Evolutionary conservation across 2,329 filamentous ascomycete species (phyloP).

Genomic region (Colletotrichum endophyticum): DNA sequence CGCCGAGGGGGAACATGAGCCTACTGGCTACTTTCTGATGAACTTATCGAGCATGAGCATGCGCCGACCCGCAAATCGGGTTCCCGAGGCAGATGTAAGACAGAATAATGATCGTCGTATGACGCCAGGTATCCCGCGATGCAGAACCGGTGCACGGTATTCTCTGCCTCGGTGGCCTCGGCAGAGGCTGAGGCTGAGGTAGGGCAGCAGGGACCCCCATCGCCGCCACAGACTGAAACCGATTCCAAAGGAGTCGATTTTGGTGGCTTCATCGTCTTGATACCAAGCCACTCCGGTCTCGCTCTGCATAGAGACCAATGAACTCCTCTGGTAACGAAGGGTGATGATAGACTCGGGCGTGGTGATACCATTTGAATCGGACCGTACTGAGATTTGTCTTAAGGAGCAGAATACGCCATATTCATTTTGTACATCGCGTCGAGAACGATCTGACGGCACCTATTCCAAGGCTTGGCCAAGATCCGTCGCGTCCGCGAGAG

Average conservation of each 20-base stretch:
- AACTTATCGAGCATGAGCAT: slow-evolving; percentile 6
- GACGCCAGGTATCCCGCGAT: slow-evolving; percentile 9
- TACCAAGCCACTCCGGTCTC: slow-evolving; percentile 13
- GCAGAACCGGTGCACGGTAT: background rate
- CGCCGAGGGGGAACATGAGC: slow-evolving; percentile 1
- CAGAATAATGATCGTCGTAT: slow-evolving; percentile 7
- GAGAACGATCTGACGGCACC: background rate
- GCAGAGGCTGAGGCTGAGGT: background rate
- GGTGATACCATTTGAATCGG: background rate
- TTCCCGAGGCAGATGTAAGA: slow-evolving; percentile 2
- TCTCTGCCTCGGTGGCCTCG: background rate
- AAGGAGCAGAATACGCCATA: background rate
- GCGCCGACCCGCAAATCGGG: background rate
- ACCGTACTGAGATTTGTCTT: slow-evolving; percentile 10
- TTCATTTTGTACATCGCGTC: slow-evolving; percentile 16
- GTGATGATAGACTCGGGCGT: background rate
- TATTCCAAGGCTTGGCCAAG: background rate
- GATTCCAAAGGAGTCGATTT: background rate
- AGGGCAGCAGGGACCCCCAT: background rate
- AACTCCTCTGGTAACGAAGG: background rate
- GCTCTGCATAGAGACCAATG: background rate
- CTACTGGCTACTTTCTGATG: background rate
- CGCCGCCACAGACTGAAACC: slow-evolving; percentile 9
- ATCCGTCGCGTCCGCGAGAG: background rate
- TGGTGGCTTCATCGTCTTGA: slow-evolving; percentile 12